Percentiles rank a stretch among this genome's conserved stretches.
phyloP scores from a whole-genome alignment of 116 monocot species.

The Phalaenopsis hybrid region DNA sequence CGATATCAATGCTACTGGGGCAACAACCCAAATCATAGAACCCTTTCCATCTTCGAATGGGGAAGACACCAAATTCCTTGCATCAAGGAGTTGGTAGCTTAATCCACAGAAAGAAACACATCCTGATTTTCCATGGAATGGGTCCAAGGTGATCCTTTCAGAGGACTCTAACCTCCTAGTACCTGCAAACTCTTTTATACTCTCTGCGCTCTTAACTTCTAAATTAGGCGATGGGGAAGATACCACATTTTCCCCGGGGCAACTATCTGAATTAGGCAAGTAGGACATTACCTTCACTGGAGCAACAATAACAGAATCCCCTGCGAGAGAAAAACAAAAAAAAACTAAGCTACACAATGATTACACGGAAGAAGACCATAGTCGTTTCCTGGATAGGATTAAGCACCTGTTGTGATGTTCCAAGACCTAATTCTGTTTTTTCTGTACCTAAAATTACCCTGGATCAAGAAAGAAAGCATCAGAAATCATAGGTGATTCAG shows the following conservation, averaged over 20 bases:
- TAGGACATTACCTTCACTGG: constrained; percentile 6
- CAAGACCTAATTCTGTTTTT: neutral
- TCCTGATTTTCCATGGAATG: constrained; percentile 48
- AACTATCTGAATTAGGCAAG: constrained; percentile 14
- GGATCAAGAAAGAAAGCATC: neutral
- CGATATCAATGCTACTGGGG: constrained; percentile 46
- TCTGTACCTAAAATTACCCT: neutral
- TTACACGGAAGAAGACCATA: neutral
- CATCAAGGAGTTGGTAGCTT: constrained; percentile 41
- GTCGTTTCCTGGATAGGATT: neutral
- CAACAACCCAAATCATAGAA: constrained; percentile 45
- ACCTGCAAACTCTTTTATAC: neutral
- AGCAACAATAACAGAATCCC: neutral
- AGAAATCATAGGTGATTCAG: neutral
- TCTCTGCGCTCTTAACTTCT: neutral
- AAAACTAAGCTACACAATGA: neutral
- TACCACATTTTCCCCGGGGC: neutral
- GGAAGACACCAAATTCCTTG: constrained; percentile 49
- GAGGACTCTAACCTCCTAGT: constrained; percentile 4
- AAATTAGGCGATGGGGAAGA: constrained; percentile 4
- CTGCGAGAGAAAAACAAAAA: neutral
- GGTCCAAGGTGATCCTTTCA: constrained; percentile 23
- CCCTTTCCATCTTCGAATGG: constrained; percentile 50
- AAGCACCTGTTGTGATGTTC: constrained; percentile 1
- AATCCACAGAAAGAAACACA: constrained; percentile 59